Base-by-base conservation (phyloP, 169 alveolate species). In the Cryptosporidium ubiquitum region DNA sequence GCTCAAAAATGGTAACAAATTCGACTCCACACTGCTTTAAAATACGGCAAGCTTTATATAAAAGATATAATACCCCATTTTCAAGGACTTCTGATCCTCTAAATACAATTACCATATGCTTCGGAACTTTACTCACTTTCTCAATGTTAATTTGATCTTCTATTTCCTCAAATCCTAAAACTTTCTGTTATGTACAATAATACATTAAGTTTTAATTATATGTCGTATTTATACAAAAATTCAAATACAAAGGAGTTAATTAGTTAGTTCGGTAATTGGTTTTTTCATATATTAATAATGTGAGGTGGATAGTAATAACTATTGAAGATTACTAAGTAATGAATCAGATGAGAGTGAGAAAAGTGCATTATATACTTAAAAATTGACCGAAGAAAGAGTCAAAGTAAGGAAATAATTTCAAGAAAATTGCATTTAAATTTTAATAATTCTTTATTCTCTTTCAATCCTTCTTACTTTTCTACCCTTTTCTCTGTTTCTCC, bases 1-100 rank as follows among this genome's bases (percentile, higher is more conserved):
- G 89, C 29, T 79, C 89, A 64, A 79, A 79, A 16, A 79, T 47
- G 16, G 89, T 79, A n/a, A 79, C 89, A 47, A 61, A 79, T 23
- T 79, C 89, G 23, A 79, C 74, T 23, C 64, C 64, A 16, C 60
- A 5, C 6, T 26, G 23, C 37, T 79, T 79, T 3, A 79, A 79
- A 20, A 79, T 26, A 23, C 71, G 58, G 29, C 60, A 64, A n/a
- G 79, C 35, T 47, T 47, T 39, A 52, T 79, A 79, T 9, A 79
- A 23, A 18, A 79, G 49, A 26, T 26, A 39, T 79, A 79, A 31
- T n/a, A 79, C 74, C 12, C 89, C 89, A 26, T 79, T 79, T 47
- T 79, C 89, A 37, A 16, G 18, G 3, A 52, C 89, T 47, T 79
- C 89, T 23, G 69, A 18, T 5, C 75, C 89, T 79, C 89, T 79